Conservation (phyloP, 306 rosid species). For the Macrotyloma uniflorum region DNA sequence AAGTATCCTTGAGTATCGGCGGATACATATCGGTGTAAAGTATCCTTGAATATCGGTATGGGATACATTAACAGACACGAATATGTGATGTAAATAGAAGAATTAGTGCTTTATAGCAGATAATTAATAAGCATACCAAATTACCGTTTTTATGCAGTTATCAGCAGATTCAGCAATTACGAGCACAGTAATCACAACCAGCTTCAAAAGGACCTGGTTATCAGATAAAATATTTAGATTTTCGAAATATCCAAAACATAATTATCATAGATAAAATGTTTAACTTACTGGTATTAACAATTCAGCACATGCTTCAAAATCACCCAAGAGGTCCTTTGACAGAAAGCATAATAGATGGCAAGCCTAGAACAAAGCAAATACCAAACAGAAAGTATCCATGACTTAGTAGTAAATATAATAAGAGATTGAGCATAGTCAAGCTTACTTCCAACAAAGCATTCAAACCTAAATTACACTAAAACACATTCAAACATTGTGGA, state of each 20-base stretch:
- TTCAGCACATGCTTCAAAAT: slow-evolving; percentile 95
- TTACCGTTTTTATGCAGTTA: slow-evolving; percentile 97
- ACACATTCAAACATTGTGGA: slow-evolving; percentile 15
- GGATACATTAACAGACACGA: no score
- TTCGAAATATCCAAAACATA: slow-evolving; percentile 26
- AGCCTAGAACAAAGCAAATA: slow-evolving; percentile 58
- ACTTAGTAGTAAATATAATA: slow-evolving; percentile 5
- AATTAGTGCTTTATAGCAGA: no score
- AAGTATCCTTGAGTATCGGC: no score
- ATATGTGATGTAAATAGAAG: no score
- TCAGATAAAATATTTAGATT: slow-evolving; percentile 42
- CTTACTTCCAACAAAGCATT: slow-evolving; percentile 21
- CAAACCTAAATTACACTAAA: slow-evolving; percentile 22
- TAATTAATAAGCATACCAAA: slow-evolving; percentile 17
- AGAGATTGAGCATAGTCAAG: slow-evolving; percentile 12
- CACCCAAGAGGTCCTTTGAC: slow-evolving; percentile 94
- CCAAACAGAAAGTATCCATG: slow-evolving; percentile 3
- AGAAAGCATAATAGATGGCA: slow-evolving; percentile 92
- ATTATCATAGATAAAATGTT: slow-evolving; percentile 27
- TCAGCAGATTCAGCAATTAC: slow-evolving; percentile 99
- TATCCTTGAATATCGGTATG: no score
- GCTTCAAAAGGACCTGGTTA: slow-evolving; percentile 97
- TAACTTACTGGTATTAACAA: slow-evolving; percentile 90
- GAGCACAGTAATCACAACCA: slow-evolving; percentile 99
- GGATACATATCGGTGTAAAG: no score